These are phyloP conservation scores for Tolypocladium cylindrosporum DNA, from an alignment of 2,329 filamentous ascomycete genomes.

Conservation along the genomic window DNA sequence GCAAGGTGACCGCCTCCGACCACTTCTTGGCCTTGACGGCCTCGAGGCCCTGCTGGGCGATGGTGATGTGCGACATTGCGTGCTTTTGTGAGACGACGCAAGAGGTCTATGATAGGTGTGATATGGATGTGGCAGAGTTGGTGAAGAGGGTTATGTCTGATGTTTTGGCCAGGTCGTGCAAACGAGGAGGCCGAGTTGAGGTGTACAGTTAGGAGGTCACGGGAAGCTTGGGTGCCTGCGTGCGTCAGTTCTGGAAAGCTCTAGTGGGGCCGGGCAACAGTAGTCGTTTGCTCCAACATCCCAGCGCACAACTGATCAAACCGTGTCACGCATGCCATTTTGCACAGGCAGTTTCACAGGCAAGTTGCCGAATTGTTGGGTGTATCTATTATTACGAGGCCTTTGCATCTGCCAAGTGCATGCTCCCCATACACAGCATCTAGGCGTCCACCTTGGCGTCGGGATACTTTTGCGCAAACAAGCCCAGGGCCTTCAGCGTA, in stretches of 20 bases:
- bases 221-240: background rate
- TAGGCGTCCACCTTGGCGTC: conserved; percentile 40
- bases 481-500: conserved; percentile 83
- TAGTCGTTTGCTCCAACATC: background rate
- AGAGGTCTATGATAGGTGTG: background rate
- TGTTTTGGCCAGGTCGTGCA: background rate
- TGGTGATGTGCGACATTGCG: conserved; percentile 40
- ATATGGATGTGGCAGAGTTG: background rate
- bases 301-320: no score
- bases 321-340: no score
- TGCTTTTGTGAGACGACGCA: background rate
- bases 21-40: conserved; percentile 56
- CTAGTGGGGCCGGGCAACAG: background rate
- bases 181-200: background rate
- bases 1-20: conserved; percentile 55
- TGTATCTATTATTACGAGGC: background rate
- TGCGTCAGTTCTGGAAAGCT: background rate
- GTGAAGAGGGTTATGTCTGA: background rate
- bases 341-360: background rate
- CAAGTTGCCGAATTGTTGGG: background rate
- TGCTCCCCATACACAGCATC: background rate
- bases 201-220: background rate
- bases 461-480: conserved; percentile 69
- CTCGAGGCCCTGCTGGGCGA: conserved; percentile 52
- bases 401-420: background rate